phyloP scores from a whole-genome alignment of 2,329 filamentous ascomycete species.

The Knoxdaviesia capensis region DNA sequence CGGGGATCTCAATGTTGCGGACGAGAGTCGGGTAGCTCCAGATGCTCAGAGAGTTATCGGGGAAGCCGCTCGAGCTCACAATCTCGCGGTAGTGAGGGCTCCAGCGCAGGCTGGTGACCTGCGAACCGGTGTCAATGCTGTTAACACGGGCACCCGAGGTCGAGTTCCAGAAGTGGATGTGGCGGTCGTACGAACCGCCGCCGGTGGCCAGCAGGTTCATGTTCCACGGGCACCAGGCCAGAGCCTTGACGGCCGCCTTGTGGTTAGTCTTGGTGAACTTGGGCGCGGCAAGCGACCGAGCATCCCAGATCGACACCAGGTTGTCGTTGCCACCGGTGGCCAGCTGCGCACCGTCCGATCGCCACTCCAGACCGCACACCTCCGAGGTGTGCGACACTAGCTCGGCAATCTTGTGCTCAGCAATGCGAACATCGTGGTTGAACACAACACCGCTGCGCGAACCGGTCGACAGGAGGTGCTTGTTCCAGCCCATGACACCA shows the following conservation, averaged over 20 bases:
- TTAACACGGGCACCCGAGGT: conserved; percentile 94
- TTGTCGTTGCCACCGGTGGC: conserved; percentile 98
- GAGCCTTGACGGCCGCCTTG: conserved; percentile 93
- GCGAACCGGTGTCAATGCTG: conserved; percentile 95
- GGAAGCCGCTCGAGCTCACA: conserved; percentile 91
- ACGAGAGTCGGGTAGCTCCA: conserved; percentile 97
- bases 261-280: conserved; percentile 99
- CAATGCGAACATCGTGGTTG: conserved; percentile 97
- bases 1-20: conserved; percentile 93
- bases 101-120: conserved; percentile 93
- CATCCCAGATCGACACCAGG: conserved; percentile 97
- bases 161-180: conserved; percentile 99
- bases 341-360: conserved; percentile 86
- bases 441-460: conserved; percentile 86
- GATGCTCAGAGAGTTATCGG: conserved; percentile 97
- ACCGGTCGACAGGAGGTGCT: conserved; percentile 89
- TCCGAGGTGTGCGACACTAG: conserved; percentile 94
- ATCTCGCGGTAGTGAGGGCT: conserved; percentile 96
- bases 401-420: conserved; percentile 94
- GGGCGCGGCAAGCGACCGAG: conserved; percentile 74
- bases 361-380: conserved; percentile 96
- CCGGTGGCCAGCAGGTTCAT: conserved; percentile 91
- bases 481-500: conserved; percentile 98
- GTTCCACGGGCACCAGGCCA: conserved; percentile 98
- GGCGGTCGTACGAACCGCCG: conserved; percentile 85